Base-by-base conservation (phyloP, 2,329 filamentous ascomycete species). In the Cadophora sp. region DNA sequence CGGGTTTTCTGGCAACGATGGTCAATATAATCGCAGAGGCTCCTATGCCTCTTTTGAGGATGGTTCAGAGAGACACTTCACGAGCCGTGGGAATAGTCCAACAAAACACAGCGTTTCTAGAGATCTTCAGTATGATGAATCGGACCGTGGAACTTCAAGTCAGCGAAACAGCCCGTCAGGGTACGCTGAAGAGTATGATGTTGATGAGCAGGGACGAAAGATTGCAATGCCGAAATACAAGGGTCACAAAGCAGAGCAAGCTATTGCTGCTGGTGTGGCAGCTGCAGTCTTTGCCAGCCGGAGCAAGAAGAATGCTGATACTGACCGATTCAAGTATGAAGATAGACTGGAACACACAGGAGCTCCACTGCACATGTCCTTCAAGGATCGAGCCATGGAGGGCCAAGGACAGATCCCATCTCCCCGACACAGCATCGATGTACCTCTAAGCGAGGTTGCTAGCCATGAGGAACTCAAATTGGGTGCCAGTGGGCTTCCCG, bases 401-500 rank as follows among this genome's bases (percentile, higher is more conserved):
- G 85, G 84, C 8, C 84, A 83, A 65, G 81, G 83, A 56, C 85
- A 85, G 30, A 82, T 83, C 66, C 84, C 82, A 67, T 78, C 85
- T 36, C 86, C 86, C 2, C 82, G 85, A 6, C 86, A 88, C 70
- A 89, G 87, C 72, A 79, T 87, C 18, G 87, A 89, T 70, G 81
- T 83, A 43, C 83, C 83, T 56, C 83, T 83, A 18, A 83, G 83
- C 47, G 81, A 86, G 22, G 79, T 79, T 27, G 66, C 67, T 9
- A 75, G 73, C 51, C 71, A 72, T 55, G 82, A 85, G 5, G 76
- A 80, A 16, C 81, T 83, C 0, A 84, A 86, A 72, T 82, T 96
- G 83, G 85, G 85, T 48, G 87, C 90, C 51, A 93, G 85, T 76
- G 90, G 89, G 56, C 77, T 94, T 68, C 93, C 93, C 3, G 85